Base-by-base conservation (phyloP, 2,329 filamentous ascomycete species). In the Sporothrix variecibatus region DNA sequence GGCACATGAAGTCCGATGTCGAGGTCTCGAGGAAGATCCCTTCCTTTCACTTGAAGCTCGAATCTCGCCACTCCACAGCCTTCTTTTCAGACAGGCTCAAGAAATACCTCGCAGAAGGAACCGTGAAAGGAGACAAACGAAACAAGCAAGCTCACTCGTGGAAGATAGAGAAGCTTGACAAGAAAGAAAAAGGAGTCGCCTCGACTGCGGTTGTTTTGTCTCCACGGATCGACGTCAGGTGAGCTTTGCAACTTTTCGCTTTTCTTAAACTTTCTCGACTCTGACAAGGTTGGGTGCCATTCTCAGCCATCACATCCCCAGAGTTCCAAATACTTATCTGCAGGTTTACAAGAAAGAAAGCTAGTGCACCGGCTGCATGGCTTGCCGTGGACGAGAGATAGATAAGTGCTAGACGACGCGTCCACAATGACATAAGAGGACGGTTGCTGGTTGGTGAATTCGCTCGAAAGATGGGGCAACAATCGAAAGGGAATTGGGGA, bases 171-270 rank as follows among this genome's bases (percentile, higher is more conserved):
- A 43, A 43, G 40, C 40, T 43, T 53, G 49, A n/a, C 49, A 53
- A 23, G 28, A 2, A 56, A 11, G 12, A 26, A 9, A 26, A 9
- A 26, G 17, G 58, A 17, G 38, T 23, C 34, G 62, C 62, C 38
- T 9, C n/a, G 62, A 15, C 23, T 17, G 38, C 43, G 15, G 43
- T 46, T 46, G 43, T 17, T 23, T 65, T 46, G 38, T 46, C 62
- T 65, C 60, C 34, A 46, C 38, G 62, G 62, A 67, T 46, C 62
- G 38, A 67, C 62, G 62, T 46, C 62, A 46, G 62, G 38, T 67
- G 62, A 38, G 43, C 62, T 46, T 49, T n/a, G 15, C 43, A 46
- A 11, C 5, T 68, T 68, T 49, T 46, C 4, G 43, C 12, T 12
- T 53, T 53, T 7, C 20, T 53, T 43, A 15, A 49, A 12, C 20